Evolutionary conservation across 768 basidiomycete species (phyloP), one percentile per base, ranked within the genome.

Genomic region (Fibroporia radiculosa): DNA sequence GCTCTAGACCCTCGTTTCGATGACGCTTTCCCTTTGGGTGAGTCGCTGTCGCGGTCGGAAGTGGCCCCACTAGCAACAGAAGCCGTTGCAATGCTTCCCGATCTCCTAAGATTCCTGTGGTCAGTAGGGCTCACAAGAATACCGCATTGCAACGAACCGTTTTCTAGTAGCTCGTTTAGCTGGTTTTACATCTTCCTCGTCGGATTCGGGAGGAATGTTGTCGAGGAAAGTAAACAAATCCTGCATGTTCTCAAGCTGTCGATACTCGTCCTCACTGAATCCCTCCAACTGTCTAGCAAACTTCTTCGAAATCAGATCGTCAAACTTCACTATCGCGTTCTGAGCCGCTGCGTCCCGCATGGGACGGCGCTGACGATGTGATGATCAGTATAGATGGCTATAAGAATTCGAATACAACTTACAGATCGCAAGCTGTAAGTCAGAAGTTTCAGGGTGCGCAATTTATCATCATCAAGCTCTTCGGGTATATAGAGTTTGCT

Each of bases 311-410:
- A 96, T 67, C 3, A 67, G 48, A 0, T 70, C 59, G 25, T 87
- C 80, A 56, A 95, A 93, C 49, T 80, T 81, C 19, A 62, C 66
- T 40, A 95, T 69, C 0, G 89, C 81, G 48, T 83, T 92, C 33
- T 75, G 78, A 12, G 82, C 62, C 47, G 73, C 55, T 37, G 71
- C 65, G 68, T 93, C 71, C 44, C 73, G 60, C 58, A 75, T 48
- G 0, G 80, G 81, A 16, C 78, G 77, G 33, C 74, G 75, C 80
- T 83, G 54, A 34, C 12, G 37, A 24, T 7, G 34, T 19, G 10
- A 31, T 31, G 29, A 35, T 18, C 16, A 35, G 20, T 18, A 35
- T 10, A 12, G 28, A 44, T 23, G 39, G 38, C 40, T n/a, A 28
- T 40, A 18, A 26, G 13, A 6, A 24, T 11, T 28, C 24, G 34